A percentile compares a stretch with the other conserved stretches of the same genome.
Evolutionary conservation across 192 early-diverging fungal genomes (phyloP).

Genomic region (Funneliformis mosseae): DNA sequence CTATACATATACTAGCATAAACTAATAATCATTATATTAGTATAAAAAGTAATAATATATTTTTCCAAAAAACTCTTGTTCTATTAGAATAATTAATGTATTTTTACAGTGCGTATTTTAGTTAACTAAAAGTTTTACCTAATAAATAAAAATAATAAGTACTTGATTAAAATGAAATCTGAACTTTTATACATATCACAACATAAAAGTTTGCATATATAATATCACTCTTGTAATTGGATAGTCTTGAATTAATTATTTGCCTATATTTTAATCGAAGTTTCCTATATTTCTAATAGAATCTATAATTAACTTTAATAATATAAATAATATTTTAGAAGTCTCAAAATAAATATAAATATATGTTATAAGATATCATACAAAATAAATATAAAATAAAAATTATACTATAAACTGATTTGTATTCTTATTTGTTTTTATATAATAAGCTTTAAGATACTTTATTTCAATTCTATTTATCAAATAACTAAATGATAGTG

Average conservation of each 20-base stretch:
- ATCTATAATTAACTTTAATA: background rate
- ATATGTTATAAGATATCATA: no score
- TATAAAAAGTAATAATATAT: constrained; percentile 12
- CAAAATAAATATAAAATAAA: no score
- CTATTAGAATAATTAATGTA: background rate
- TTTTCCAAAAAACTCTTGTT: background rate
- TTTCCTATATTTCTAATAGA: constrained; percentile 5
- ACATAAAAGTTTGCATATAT: background rate
- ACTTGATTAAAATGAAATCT: no score
- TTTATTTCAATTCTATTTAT: no score
- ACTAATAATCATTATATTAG: background rate
- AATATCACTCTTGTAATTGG: background rate
- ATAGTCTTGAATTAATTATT: background rate
- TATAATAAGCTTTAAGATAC: no score
- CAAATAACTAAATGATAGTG: no score
- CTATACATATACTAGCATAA: background rate
- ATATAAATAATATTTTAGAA: no score
- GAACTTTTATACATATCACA: no score
- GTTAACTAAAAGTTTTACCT: background rate
- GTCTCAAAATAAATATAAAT: no score
- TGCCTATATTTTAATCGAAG: background rate
- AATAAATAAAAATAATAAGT: no score
- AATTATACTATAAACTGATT: no score
- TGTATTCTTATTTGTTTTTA: no score
- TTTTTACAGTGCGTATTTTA: background rate